These are phyloP conservation scores for Rosa multiflora DNA, from an alignment of 306 rosid species.

Conservation along the genomic window DNA sequence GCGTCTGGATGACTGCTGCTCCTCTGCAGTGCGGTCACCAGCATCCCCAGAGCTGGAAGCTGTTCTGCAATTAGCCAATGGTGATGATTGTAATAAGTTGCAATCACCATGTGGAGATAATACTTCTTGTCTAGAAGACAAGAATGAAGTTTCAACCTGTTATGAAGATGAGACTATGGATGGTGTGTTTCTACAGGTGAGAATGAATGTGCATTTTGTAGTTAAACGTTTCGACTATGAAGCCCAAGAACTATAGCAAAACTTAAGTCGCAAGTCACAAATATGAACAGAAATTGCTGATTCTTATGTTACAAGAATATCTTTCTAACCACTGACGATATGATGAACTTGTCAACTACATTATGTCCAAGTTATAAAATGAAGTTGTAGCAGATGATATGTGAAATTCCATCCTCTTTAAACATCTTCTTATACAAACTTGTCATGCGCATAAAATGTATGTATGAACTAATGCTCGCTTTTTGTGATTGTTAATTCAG, in stretches of 20 bases:
- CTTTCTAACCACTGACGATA: too few species aligned
- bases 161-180: constrained; percentile 1
- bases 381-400: too few species aligned
- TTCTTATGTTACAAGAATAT: too few species aligned
- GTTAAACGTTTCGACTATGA: background rate
- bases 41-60: constrained; percentile 6
- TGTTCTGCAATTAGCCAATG: constrained; percentile 9
- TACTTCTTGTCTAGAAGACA: background rate
- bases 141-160: background rate
- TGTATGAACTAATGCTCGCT: too few species aligned
- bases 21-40: background rate
- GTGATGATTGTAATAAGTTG: background rate
- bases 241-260: background rate
- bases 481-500: too few species aligned
- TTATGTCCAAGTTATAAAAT: too few species aligned
- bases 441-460: too few species aligned
- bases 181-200: background rate
- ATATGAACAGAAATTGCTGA: too few species aligned
- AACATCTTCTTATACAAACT: too few species aligned
- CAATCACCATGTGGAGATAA: background rate
- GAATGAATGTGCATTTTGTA: background rate
- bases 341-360: too few species aligned
- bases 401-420: too few species aligned
- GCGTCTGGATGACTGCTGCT: background rate
- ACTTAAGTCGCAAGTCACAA: too few species aligned